A percentile compares a stretch with the other conserved stretches of the same genome.
phyloP scores from a whole-genome alignment of 2,329 filamentous ascomycete genomes.

The Lachnum nothofagi region DNA sequence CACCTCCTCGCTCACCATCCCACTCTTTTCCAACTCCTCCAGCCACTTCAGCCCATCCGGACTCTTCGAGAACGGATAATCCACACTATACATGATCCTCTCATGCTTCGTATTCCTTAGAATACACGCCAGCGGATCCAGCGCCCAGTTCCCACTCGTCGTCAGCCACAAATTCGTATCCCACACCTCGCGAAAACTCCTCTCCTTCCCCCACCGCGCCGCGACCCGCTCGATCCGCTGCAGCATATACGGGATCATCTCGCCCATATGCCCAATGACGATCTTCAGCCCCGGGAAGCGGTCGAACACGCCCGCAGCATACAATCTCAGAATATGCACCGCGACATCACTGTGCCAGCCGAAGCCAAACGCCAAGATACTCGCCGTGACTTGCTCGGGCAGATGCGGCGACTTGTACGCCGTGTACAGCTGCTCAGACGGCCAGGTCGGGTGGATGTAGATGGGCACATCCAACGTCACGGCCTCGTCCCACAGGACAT shows the following conservation, averaged over 20 bases:
- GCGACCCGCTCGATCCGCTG: conserved; percentile 39
- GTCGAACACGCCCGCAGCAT: conserved; percentile 51
- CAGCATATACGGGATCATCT: conserved; percentile 51
- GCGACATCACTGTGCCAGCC: conserved; percentile 49
- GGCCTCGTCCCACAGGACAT: conserved; percentile 32
- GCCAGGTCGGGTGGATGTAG: conserved; percentile 39
- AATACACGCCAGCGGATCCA: conserved; percentile 43
- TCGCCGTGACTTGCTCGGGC: conserved; percentile 24
- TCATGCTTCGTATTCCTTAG: conserved; percentile 44
- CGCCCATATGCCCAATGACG: conserved; percentile 49
- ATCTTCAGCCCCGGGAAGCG: conserved; percentile 49
- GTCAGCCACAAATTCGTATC: conserved; percentile 54
- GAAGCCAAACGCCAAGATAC: conserved; percentile 39
- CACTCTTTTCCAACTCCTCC: conserved; percentile 44
- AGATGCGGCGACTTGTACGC: conserved; percentile 33
- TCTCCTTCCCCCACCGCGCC: conserved; percentile 31
- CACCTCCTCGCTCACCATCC: conserved; percentile 44
- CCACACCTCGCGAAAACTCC: conserved; percentile 46
- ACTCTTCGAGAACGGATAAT: conserved; percentile 51
- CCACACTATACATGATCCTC: conserved; percentile 50
- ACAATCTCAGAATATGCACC: conserved; percentile 46
- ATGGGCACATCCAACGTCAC: conserved; percentile 40
- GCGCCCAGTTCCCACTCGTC: conserved; percentile 48
- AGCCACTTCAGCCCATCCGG: conserved; percentile 46
- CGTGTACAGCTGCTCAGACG: conserved; percentile 28